Conservation (phyloP, 2,329 filamentous ascomycete species). For the Penicillium sp. region DNA sequence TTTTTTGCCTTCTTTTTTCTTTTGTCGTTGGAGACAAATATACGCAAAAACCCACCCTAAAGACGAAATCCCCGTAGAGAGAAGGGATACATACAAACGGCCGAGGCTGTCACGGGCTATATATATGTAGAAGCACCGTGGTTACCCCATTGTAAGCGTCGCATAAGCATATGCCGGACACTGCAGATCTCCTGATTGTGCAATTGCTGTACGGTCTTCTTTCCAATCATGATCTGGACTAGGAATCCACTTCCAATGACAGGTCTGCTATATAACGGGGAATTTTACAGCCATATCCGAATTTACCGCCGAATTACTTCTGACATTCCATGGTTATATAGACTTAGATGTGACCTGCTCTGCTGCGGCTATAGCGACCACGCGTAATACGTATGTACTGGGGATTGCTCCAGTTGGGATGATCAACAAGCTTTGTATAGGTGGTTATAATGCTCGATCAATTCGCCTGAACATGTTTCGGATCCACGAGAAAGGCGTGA, state of each 20-base stretch:
- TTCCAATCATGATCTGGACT: not conserved
- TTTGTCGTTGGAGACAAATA: not conserved
- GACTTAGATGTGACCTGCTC: not conserved
- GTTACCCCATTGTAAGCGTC: not conserved
- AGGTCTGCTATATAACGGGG: not conserved
- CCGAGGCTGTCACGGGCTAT: not conserved
- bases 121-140: not conserved
- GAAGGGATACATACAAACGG: too few relatives aligned
- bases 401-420: not conserved
- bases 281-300: not conserved
- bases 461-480: not conserved
- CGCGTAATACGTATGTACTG: not conserved
- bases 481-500: constrained; percentile 4
- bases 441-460: not conserved
- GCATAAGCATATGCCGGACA: constrained; percentile 5
- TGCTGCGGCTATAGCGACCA: not conserved
- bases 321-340: not conserved
- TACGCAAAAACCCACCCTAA: not conserved
- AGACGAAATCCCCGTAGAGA: not conserved
- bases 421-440: not conserved
- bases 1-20: not conserved
- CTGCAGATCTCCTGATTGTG: not conserved
- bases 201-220: not conserved
- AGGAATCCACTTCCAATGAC: not conserved
- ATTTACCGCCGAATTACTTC: not conserved